These are phyloP conservation scores for Lepraria neglecta DNA, from an alignment of 495 filamentous ascomycete genomes.

Conservation along the genomic window DNA sequence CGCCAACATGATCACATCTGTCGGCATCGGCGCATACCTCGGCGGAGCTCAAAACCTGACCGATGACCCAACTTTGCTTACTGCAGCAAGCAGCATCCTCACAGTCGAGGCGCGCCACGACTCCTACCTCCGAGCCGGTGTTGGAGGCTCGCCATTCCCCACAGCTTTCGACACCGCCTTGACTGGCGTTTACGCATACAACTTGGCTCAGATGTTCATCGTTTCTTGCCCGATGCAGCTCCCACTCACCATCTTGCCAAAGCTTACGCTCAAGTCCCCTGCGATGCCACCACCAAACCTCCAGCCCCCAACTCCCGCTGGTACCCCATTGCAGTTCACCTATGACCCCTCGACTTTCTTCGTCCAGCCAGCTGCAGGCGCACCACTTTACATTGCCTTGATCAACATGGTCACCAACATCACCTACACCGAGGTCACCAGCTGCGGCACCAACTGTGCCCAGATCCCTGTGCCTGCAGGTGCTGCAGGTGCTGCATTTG, in stretches of 20 bases:
- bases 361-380: slow-evolving; percentile 24
- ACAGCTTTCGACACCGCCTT: slow-evolving; percentile 48
- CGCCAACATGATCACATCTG: slow-evolving; percentile 37
- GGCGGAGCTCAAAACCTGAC: slow-evolving; percentile 40
- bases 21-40: slow-evolving; percentile 32
- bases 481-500: slow-evolving; percentile 29
- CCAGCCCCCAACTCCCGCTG: slow-evolving; percentile 25
- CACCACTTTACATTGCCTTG: slow-evolving; percentile 30
- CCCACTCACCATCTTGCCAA: slow-evolving; percentile 27
- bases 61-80: slow-evolving; percentile 38
- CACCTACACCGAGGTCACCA: slow-evolving; percentile 29
- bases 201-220: slow-evolving; percentile 50
- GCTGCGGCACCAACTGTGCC: slow-evolving; percentile 23
- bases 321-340: slow-evolving; percentile 26
- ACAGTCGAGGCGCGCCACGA: slow-evolving; percentile 51
- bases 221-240: slow-evolving; percentile 39
- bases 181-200: slow-evolving; percentile 45
- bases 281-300: slow-evolving; percentile 26
- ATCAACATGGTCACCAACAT: slow-evolving; percentile 28
- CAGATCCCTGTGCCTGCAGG: slow-evolving; percentile 28
- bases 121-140: slow-evolving; percentile 43
- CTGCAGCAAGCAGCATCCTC: slow-evolving; percentile 48
- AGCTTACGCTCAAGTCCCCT: slow-evolving; percentile 27
- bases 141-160: slow-evolving; percentile 42
- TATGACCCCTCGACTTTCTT: slow-evolving; percentile 30